Evolutionary conservation across 768 basidiomycete species (phyloP).

Genomic region (Boletus pseudopeckii): DNA sequence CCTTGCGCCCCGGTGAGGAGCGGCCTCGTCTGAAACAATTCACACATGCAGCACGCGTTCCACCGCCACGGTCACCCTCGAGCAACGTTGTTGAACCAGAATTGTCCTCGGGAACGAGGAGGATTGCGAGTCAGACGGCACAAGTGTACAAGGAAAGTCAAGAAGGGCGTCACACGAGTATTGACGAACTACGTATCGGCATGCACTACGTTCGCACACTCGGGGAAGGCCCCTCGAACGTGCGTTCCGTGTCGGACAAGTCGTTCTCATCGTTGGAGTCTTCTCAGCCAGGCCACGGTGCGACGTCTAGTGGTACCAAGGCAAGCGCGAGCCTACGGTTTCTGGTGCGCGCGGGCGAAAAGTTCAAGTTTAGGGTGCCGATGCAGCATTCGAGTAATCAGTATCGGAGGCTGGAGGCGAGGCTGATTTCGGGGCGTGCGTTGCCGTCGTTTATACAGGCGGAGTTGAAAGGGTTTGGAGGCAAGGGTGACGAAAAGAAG

Average conservation of each 20-base stretch:
- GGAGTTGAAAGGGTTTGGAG: constrained; percentile 39
- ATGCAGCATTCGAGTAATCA: constrained; percentile 30
- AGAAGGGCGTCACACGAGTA: constrained; percentile 38
- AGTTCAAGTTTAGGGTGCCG: constrained; percentile 55
- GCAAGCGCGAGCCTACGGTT: constrained; percentile 33
- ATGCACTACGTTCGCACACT: constrained; percentile 69
- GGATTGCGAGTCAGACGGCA: constrained; percentile 62
- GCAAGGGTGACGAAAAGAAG: constrained; percentile 40
- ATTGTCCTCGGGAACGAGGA: constrained; percentile 32
- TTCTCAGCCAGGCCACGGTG: constrained; percentile 41
- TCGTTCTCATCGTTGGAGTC: constrained; percentile 66
- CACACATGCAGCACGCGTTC: constrained; percentile 63
- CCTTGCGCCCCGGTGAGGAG: constrained; percentile 27
- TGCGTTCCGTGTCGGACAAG: constrained; percentile 34
- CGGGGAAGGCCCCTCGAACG: constrained; percentile 46
- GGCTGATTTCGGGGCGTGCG: constrained; percentile 47
- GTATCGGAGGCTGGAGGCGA: constrained; percentile 43
- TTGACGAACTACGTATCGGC: constrained; percentile 66
- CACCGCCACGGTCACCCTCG: constrained; percentile 50
- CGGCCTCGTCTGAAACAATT: constrained; percentile 70
- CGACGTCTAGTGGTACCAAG: constrained; percentile 25
- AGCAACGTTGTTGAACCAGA: constrained; percentile 18
- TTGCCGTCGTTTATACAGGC: constrained; percentile 56
- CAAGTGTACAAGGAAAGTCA: constrained; percentile 47
- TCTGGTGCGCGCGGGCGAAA: constrained; percentile 54